Conservation (phyloP, 108 stramenopile species). For the Nitzschia sp. region DNA sequence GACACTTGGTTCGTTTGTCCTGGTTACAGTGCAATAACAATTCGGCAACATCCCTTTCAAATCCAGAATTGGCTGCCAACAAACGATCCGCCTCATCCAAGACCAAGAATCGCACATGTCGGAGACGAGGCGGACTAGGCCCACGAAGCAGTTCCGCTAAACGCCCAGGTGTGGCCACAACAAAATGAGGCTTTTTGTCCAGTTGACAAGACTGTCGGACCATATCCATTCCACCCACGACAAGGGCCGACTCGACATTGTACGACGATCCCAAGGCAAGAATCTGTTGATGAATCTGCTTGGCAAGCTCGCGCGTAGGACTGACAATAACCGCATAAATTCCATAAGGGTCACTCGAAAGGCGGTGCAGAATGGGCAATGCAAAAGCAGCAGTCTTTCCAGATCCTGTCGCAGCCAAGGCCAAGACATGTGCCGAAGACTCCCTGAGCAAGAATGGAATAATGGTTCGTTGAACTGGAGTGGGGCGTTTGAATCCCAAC, state of each 20-base stretch:
- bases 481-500: constrained; percentile 65
- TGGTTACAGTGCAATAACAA: constrained; percentile 56
- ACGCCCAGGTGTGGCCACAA: constrained; percentile 95
- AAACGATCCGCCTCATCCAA: constrained; percentile 98
- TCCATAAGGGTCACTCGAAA: constrained; percentile 87
- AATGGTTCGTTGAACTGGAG: constrained; percentile 68
- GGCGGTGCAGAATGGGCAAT: constrained; percentile 83
- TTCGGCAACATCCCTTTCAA: constrained; percentile 90
- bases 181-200: constrained; percentile 85
- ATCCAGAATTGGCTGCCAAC: constrained; percentile 73
- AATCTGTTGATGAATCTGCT: constrained; percentile 95
- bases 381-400: constrained; percentile 94
- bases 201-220: constrained; percentile 74
- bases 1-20: constrained; percentile 59
- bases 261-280: constrained; percentile 84
- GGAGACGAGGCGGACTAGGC: constrained; percentile 62
- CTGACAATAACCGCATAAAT: constrained; percentile 90
- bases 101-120: constrained; percentile 82
- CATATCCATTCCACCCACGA: constrained; percentile 90
- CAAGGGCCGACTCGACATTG: constrained; percentile 70
- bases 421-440: constrained; percentile 57
- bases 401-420: constrained; percentile 73
- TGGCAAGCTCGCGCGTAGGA: constrained; percentile 96
- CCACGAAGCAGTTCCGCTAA: constrained; percentile 84
- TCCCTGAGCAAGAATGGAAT: constrained; percentile 67